Base-by-base conservation (phyloP, 1,139 yeast species). In the Kodamaea sp. region DNA sequence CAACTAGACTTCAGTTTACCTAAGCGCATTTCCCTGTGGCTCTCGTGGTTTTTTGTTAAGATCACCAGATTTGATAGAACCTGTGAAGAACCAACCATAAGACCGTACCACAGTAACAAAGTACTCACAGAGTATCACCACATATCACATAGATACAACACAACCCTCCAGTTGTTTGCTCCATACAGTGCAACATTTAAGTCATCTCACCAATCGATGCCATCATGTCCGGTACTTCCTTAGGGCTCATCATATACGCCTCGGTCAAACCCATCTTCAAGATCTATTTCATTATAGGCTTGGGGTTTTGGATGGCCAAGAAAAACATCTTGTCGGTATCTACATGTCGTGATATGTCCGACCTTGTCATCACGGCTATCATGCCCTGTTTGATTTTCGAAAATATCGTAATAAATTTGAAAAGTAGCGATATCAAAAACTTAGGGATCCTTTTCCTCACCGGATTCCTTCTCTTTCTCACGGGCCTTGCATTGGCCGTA, bases 231-330 rank as follows among this genome's bases (percentile, higher is more conserved):
- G 18, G 10, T 21, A 43, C 29, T 5, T 51, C 78, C 1, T 55
- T 88, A 13, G 95, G 96, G 9, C 73, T 73, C 28, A 78, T 89
- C 26, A 82, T 89, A 10, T 89, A 82, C 59, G 73, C 87, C 13
- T 78, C 96, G 0, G 83, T 84, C 32, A 89, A 88, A 62, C 97
- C 97, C 15, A 83, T 89, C 40, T 70, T 88, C 62, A 89, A 90
- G 63, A 87, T 89, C 46, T 87, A 88, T 51, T 63, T 85, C 50
- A 83, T 87, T 51, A 74, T 87, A 6, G 80, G 72, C 2, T 60
- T 82, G 12, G 97, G 97, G 7, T 85, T 69, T 49, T 56, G 66
- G 23, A 63, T 88, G 7, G 90, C 95, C 5, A 76, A 74, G 44
- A 66, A 65, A 42, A 82, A 85, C 51, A 73, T 88, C 24, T 63